A percentile compares a stretch with the other conserved stretches of the same genome.
These are phyloP conservation scores for Fragilaria radians DNA, from an alignment of 108 stramenopile species.

Conservation along the genomic window DNA sequence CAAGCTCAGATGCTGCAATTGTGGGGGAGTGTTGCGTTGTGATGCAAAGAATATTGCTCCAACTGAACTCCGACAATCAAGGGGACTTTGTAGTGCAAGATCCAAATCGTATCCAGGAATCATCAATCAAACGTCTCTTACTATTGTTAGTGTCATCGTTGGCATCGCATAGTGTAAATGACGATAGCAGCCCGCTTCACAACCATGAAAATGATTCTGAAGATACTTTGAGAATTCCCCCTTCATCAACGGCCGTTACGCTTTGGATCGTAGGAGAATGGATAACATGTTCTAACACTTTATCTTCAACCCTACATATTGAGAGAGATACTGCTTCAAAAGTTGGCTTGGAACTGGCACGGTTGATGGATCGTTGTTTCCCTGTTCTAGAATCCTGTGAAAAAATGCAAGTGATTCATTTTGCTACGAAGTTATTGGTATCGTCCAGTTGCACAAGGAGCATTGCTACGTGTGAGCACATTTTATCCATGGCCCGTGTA, in stretches of 20 bases:
- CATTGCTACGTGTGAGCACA: constrained; percentile 69
- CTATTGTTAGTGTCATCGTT: constrained; percentile 62
- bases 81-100: constrained; percentile 27
- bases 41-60: constrained; percentile 83
- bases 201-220: no score
- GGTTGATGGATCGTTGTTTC: constrained; percentile 79
- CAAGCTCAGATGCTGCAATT: constrained; percentile 57
- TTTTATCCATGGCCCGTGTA: constrained; percentile 89
- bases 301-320: constrained; percentile 13
- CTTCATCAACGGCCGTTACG: constrained; percentile 50
- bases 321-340: constrained; percentile 19
- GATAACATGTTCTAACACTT: constrained; percentile 17
- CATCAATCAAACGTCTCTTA: constrained; percentile 49
- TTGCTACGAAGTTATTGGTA: constrained; percentile 80
- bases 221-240: constrained; percentile 38
- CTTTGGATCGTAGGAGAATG: constrained; percentile 78
- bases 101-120: constrained; percentile 52
- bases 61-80: constrained; percentile 41
- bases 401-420: constrained; percentile 90
- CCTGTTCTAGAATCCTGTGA: constrained; percentile 47
- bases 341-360: constrained; percentile 72
- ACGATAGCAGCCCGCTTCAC: constrained; percentile 27
- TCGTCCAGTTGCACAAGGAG: constrained; percentile 15
- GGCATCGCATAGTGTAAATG: constrained; percentile 21
- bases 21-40: constrained; percentile 87